Evolutionary conservation across 495 filamentous ascomycete species (phyloP).

Genomic region (Clavariopsis aquatica): DNA sequence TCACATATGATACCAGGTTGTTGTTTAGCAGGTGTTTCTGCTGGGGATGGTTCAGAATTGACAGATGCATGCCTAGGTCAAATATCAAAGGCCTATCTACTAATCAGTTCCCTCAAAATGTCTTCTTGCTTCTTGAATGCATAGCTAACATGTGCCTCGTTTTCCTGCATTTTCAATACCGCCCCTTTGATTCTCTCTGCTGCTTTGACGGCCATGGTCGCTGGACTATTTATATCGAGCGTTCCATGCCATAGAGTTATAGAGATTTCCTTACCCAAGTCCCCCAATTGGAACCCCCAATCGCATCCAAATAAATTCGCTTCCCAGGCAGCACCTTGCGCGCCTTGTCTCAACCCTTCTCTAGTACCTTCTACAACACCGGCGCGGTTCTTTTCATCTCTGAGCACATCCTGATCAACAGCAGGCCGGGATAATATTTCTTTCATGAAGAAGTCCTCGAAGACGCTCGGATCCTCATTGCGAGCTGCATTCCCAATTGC

Average conservation of each 20-base stretch:
- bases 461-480: constrained; percentile 14
- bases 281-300: constrained; percentile 13
- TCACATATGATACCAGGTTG: too few relatives aligned
- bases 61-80: too few relatives aligned
- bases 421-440: background rate
- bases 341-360: constrained; percentile 14
- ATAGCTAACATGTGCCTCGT: constrained; percentile 11
- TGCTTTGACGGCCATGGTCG: constrained; percentile 5
- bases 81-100: too few relatives aligned
- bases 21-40: too few relatives aligned
- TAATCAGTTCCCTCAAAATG: constrained; percentile 11
- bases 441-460: constrained; percentile 11
- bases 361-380: constrained; percentile 9
- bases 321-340: constrained; percentile 16
- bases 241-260: constrained; percentile 19
- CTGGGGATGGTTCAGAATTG: too few relatives aligned
- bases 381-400: constrained; percentile 4
- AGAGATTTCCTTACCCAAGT: background rate
- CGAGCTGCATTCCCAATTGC: constrained; percentile 5
- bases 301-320: constrained; percentile 2
- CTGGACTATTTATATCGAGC: constrained; percentile 4
- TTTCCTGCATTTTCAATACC: background rate
- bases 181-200: constrained; percentile 1
- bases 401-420: background rate
- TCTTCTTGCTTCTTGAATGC: constrained; percentile 7